A percentile compares a stretch with the other conserved stretches of the same genome.
Conservation (phyloP, 106 monocot genomes). For the Platanthera zijinensis region DNA sequence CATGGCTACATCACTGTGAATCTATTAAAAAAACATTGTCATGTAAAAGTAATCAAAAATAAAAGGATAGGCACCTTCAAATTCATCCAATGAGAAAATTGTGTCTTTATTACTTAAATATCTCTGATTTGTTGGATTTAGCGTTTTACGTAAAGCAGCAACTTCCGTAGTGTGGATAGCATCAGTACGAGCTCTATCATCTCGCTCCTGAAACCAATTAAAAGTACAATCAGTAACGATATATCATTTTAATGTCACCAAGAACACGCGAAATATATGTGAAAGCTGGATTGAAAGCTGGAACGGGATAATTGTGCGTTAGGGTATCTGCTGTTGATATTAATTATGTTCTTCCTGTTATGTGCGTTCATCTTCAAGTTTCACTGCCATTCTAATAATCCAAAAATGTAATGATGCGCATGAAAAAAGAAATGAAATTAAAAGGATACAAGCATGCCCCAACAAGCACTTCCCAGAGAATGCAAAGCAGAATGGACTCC, state of each 20-base stretch:
- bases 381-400: not conserved
- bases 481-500: not conserved
- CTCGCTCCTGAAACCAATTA: constrained; percentile 20
- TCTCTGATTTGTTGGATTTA: constrained; percentile 15
- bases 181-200: constrained; percentile 44
- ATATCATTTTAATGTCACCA: not conserved
- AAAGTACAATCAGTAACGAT: not conserved
- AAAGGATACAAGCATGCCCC: not conserved
- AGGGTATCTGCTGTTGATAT: not conserved
- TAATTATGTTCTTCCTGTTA: not conserved
- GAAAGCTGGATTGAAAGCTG: no score
- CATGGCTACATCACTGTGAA: no score
- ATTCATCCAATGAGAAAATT: constrained; percentile 74
- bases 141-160: constrained; percentile 17
- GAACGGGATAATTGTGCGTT: not conserved
- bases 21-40: not conserved
- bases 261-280: not conserved
- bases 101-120: constrained; percentile 28
- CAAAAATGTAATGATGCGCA: not conserved
- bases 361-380: not conserved
- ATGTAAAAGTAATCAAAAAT: not conserved
- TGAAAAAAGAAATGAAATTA: not conserved
- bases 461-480: not conserved
- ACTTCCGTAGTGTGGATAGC: constrained; percentile 16
- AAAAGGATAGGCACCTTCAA: constrained; percentile 48